Conservation (phyloP, 345 rosid species). For the Abelmoschus esculentus region DNA sequence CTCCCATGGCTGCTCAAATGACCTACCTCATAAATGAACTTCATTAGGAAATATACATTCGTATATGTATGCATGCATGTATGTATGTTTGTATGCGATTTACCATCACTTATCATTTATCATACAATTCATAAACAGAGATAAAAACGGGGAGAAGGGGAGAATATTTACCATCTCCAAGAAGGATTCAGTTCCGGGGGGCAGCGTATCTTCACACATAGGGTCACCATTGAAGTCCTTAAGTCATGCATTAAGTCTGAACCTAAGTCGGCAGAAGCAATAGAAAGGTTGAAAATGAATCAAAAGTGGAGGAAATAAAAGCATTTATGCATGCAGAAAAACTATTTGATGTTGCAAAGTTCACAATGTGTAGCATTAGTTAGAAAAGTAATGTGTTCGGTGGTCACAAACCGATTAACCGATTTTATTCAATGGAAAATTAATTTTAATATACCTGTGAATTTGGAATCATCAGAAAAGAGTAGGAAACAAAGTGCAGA, state of each 20-base stretch:
- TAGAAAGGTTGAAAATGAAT: neutral
- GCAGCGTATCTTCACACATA: slow-evolving; percentile 40
- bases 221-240: slow-evolving; percentile 16
- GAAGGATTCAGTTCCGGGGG: slow-evolving; percentile 64
- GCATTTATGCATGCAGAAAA: too few species aligned
- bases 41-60: neutral
- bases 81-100: neutral
- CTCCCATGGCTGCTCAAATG: slow-evolving; percentile 62
- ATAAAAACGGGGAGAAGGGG: neutral
- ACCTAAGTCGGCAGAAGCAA: slow-evolving; percentile 18
- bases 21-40: slow-evolving; percentile 33
- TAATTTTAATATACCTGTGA: too few species aligned
- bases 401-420: too few species aligned
- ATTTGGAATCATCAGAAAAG: too few species aligned
- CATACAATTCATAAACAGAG: too few species aligned
- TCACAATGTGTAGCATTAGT: too few species aligned
- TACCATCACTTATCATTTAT: neutral
- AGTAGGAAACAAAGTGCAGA: too few species aligned
- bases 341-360: too few species aligned
- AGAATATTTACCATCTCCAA: slow-evolving; percentile 75
- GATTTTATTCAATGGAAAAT: too few species aligned
- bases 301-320: too few species aligned
- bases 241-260: slow-evolving; percentile 17
- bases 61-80: too few species aligned
- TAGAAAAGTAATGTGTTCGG: too few species aligned